These are phyloP conservation scores for Scheffersomyces ergatensis DNA, from an alignment of 805 yeast species.

Conservation along the genomic window DNA sequence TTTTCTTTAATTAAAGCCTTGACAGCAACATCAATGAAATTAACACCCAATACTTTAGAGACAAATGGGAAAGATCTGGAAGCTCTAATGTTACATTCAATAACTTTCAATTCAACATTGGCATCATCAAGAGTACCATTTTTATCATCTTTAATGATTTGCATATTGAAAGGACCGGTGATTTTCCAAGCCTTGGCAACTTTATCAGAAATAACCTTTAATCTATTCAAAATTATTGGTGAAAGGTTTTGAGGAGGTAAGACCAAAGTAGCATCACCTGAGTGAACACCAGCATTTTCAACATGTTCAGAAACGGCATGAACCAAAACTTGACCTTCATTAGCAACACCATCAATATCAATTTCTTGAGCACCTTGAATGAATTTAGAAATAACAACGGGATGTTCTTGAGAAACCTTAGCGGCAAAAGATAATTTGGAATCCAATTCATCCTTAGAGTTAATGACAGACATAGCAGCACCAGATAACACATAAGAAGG, in stretches of 20 bases:
- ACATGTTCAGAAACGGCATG: conserved; percentile 98
- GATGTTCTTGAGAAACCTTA: conserved; percentile 91
- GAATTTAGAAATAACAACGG: conserved; percentile 95
- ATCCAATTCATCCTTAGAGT: conserved; percentile 74
- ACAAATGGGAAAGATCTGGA: conserved; percentile 99
- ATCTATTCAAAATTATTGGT: conserved; percentile 61
- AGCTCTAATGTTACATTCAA: conserved; percentile 98
- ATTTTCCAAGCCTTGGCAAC: conserved; percentile 93
- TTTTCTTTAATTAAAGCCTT: conserved; percentile 75
- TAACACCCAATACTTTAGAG: conserved; percentile 91
- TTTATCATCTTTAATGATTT: conserved; percentile 78
- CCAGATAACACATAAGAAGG: conserved; percentile 97
- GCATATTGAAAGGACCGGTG: conserved; percentile 99
- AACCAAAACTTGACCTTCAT: conserved; percentile 80
- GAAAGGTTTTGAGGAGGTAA: conserved; percentile 86
- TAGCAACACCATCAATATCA: conserved; percentile 95
- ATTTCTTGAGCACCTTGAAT: conserved; percentile 96
- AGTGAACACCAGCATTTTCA: conserved; percentile 98
- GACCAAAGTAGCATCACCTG: conserved; percentile 96
- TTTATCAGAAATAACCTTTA: conserved; percentile 87
- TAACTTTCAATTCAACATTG: conserved; percentile 75
- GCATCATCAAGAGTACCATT: conserved; percentile 55
- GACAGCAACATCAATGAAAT: conserved; percentile 93
- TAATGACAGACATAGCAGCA: conserved; percentile 97
- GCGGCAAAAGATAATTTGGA: conserved; percentile 83